Evolutionary conservation across 2,329 filamentous ascomycete genomes (phyloP).

Genomic region (Trichoderma atrobrunneum): DNA sequence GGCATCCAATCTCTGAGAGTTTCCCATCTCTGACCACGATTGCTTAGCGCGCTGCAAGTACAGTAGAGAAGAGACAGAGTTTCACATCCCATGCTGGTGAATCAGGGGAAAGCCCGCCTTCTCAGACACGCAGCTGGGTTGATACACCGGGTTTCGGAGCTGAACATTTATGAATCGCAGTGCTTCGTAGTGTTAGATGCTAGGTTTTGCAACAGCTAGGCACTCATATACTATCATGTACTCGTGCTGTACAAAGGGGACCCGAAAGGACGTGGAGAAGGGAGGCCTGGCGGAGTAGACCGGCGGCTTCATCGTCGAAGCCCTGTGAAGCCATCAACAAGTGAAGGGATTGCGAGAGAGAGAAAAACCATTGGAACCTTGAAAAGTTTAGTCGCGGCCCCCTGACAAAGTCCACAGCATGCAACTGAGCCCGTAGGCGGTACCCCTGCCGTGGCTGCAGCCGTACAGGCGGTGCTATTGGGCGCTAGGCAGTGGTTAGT

Average conservation of each 20-base stretch:
- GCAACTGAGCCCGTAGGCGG: background rate
- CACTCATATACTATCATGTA: too few species aligned
- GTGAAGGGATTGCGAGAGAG: background rate
- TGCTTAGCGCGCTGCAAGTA: background rate
- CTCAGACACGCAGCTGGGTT: slow-evolving; percentile 1
- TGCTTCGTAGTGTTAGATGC: background rate
- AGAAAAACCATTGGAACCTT: background rate
- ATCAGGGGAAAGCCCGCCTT: slow-evolving; percentile 5
- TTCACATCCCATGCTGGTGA: background rate
- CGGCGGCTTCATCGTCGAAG: background rate
- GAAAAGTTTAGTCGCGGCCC: slow-evolving; percentile 2
- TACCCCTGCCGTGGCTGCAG: slow-evolving; percentile 12
- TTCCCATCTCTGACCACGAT: background rate
- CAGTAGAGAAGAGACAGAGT: background rate
- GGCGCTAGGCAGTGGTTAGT: background rate
- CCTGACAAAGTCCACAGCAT: background rate
- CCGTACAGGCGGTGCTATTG: background rate
- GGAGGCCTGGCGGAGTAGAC: background rate
- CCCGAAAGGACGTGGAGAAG: background rate
- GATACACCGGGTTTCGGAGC: background rate
- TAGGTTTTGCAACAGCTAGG: background rate
- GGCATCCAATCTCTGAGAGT: slow-evolving; percentile 3
- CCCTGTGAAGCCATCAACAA: background rate
- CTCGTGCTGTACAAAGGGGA: background rate
- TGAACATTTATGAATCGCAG: background rate